phyloP scores from a whole-genome alignment of 208 protist species.

The Giardia duodenalis region DNA sequence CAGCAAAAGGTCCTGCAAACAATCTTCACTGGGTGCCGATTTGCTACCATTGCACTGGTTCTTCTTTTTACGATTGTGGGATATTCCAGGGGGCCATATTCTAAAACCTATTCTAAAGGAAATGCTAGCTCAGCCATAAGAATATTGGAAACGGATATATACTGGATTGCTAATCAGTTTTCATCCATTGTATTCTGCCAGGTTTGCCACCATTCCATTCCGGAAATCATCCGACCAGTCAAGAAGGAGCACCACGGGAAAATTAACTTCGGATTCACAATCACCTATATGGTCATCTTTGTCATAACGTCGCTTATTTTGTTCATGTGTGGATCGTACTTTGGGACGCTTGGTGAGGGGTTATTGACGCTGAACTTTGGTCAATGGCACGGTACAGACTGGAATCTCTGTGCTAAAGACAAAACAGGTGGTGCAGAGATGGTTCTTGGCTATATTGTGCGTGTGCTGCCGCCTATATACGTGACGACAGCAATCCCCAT shows the following conservation, averaged over 20 bases:
- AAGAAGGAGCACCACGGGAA: neutral
- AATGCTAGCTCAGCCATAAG: neutral
- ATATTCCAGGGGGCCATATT: neutral
- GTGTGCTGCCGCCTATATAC: slow-evolving; percentile 12
- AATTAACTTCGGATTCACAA: neutral
- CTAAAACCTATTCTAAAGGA: neutral
- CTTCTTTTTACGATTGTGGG: neutral
- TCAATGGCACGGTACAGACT: neutral
- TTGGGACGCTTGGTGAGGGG: neutral
- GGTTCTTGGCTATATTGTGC: neutral
- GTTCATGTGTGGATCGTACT: neutral
- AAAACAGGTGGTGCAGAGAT: neutral
- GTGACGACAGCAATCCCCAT: neutral
- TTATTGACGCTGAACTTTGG: slow-evolving; percentile 2
- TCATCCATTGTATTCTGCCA: neutral
- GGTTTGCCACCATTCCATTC: neutral
- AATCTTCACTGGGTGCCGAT: slow-evolving; percentile 13
- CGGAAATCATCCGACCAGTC: neutral
- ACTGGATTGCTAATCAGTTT: neutral
- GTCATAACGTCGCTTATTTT: neutral
- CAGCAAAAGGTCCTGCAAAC: slow-evolving; percentile 17
- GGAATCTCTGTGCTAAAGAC: neutral
- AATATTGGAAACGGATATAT: neutral
- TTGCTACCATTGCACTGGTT: neutral
- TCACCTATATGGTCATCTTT: neutral